Conservation (phyloP, 2,329 filamentous ascomycete genomes). For the Fusarium xyrophilum region DNA sequence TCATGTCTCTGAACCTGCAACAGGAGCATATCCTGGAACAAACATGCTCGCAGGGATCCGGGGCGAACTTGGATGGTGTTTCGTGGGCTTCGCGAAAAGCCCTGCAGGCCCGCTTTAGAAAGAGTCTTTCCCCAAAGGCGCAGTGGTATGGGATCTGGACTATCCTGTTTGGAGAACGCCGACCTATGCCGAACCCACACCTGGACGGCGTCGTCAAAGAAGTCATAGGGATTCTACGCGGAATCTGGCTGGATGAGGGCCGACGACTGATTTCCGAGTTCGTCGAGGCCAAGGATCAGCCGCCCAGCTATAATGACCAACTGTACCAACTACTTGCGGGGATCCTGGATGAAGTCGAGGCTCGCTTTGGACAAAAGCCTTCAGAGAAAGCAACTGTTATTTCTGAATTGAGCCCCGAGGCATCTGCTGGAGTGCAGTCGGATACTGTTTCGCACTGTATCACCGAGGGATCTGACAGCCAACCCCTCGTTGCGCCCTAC, state of each 20-base stretch:
- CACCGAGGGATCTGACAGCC: accelerated
- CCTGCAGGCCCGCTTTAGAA: accelerated
- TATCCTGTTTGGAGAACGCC: not conserved
- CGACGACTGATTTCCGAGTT: accelerated
- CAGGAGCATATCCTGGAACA: not conserved
- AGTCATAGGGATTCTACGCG: not conserved
- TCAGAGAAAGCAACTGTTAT: accelerated
- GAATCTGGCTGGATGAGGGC: not conserved
- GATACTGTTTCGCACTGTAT: accelerated
- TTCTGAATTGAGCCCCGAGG: not conserved
- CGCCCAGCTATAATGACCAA: not conserved
- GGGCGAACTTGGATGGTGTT: accelerated
- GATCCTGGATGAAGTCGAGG: not conserved
- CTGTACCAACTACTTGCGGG: not conserved
- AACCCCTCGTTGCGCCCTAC: accelerated
- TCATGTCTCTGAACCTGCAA: accelerated
- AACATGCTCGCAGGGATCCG: accelerated
- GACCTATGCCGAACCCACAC: not conserved
- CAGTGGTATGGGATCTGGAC: not conserved
- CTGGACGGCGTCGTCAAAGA: not conserved
- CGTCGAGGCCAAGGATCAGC: accelerated
- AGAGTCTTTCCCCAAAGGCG: accelerated
- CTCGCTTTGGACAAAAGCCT: not conserved
- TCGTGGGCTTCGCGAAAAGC: not conserved
- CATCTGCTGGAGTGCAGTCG: not conserved